Evolutionary conservation across 2,329 filamentous ascomycete genomes (phyloP), one percentile per base, ranked within the genome.

Genomic region (Fusarium heterosporum): DNA sequence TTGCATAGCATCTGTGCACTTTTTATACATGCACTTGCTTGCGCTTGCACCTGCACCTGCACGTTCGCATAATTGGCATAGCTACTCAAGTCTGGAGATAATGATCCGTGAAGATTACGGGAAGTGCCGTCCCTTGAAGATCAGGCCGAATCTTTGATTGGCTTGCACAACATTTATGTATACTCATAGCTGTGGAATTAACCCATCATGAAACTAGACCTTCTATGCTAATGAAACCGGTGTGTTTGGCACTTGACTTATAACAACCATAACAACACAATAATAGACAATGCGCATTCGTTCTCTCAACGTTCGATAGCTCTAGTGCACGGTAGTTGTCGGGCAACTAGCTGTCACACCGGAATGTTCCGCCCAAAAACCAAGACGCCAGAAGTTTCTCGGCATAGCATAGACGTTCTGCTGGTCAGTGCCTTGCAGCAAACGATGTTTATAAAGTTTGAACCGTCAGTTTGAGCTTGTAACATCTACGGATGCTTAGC

Each of bases 391-490:
- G 6, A 36, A 19, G 54, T 60, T 59, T 59, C 43, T 30, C 19
- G 32, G 43, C 22, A 55, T 10, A 42, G 28, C 12, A 55, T 30
- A 38, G 32, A 40, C 6, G 4, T 26, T 22, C 19, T 22, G 14
- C n/a, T 46, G 50, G 17, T 29, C 59, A 55, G 42, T 48, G 57
- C 49, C 36, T 11, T 45, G 46, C 34, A 53, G 28, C 11, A 48
- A 55, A 43, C 19, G 13, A 39, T 57, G 49, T 40, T 55, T 45
- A 49, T 19, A 22, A 50, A 57, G 58, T 51, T 57, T 50, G 45
- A 40, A 57, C 22, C 43, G 38, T 49, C 26, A 25, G 45, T 25
- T 28, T 22, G 30, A 38, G 29, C 51, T 38, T 57, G 57, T 38
- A 45, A 62, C 59, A n/a, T 29, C 17, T 60, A 29, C 22, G 22